Evolutionary conservation across 345 rosid species (phyloP).

Genomic region (Citrus hindsii): DNA sequence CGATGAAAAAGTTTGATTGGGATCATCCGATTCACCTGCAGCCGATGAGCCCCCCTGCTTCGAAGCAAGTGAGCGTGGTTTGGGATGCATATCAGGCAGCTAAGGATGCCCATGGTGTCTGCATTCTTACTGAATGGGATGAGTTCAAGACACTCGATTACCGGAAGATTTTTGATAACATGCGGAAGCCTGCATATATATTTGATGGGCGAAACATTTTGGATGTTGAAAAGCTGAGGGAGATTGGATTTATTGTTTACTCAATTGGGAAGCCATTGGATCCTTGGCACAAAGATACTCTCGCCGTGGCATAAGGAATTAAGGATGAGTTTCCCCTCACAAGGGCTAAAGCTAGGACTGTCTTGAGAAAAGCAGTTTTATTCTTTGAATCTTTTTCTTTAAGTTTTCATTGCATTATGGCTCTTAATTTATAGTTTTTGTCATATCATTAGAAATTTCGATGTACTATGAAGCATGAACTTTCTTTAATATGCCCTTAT

Average conservation of each 20-base stretch:
- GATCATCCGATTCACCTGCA: slow-evolving; percentile 83
- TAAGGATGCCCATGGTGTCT: slow-evolving; percentile 68
- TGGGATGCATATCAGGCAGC: slow-evolving; percentile 74
- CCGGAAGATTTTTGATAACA: slow-evolving; percentile 58
- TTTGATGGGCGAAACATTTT: slow-evolving; percentile 74
- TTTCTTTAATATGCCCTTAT: no score
- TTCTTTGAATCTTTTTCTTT: not conserved
- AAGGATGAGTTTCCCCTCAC: not conserved
- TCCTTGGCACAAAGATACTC: slow-evolving; percentile 31
- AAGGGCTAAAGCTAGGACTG: not conserved
- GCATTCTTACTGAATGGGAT: slow-evolving; percentile 85
- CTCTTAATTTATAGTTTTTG: not conserved
- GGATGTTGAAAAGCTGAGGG: slow-evolving; percentile 49
- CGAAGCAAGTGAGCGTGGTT: slow-evolving; percentile 56
- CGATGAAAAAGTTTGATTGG: slow-evolving; percentile 76
- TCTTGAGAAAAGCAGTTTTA: not conserved
- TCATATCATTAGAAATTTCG: not conserved
- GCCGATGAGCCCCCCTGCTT: slow-evolving; percentile 50
- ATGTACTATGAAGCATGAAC: not conserved
- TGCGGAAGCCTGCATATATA: slow-evolving; percentile 81
- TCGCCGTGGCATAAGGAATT: slow-evolving; percentile 17
- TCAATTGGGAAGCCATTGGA: slow-evolving; percentile 38
- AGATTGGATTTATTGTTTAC: slow-evolving; percentile 78
- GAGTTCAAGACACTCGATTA: slow-evolving; percentile 75
- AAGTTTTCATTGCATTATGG: not conserved